Evolutionary conservation across 169 alveolate genomes (phyloP).

Genomic region (Babesia caballi): DNA sequence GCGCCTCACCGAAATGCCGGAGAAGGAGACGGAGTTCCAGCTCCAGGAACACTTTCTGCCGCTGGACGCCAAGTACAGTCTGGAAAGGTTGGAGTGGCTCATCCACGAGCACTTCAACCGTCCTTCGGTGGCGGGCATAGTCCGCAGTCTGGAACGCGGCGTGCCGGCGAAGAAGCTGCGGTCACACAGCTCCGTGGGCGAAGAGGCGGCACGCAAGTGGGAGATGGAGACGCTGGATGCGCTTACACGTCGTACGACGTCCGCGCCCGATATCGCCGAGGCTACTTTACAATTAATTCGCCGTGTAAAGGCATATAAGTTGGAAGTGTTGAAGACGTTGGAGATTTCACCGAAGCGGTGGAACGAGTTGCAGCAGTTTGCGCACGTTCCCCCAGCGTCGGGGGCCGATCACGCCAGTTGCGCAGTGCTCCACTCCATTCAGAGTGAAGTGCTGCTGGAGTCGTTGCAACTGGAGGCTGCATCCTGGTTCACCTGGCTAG

Average conservation of each 20-base stretch:
- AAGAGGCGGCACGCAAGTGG: slow-evolving; percentile 28
- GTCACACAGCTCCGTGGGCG: neutral
- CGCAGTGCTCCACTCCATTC: slow-evolving; percentile 14
- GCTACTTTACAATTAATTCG: slow-evolving; percentile 9
- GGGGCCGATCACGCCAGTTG: neutral
- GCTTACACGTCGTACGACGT: neutral
- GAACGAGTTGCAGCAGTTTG: slow-evolving; percentile 8
- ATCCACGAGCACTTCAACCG: slow-evolving; percentile 45
- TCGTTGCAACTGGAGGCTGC: slow-evolving; percentile 44
- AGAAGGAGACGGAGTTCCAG: slow-evolving; percentile 49
- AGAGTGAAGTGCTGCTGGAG: slow-evolving; percentile 40
- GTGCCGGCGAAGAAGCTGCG: slow-evolving; percentile 17
- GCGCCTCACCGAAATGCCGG: slow-evolving; percentile 62
- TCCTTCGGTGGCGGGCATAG: slow-evolving; percentile 6
- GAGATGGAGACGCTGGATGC: slow-evolving; percentile 17
- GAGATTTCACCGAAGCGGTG: slow-evolving; percentile 29
- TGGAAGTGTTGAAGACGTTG: slow-evolving; percentile 19
- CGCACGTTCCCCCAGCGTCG: neutral
- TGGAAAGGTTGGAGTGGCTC: slow-evolving; percentile 34
- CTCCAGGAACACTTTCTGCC: slow-evolving; percentile 38
- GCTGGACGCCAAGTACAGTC: slow-evolving; percentile 16
- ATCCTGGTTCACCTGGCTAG: neutral
- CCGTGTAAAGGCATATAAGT: slow-evolving; percentile 10
- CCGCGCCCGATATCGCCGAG: neutral
- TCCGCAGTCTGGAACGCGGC: slow-evolving; percentile 30